Evolutionary conservation across 495 filamentous ascomycete species (phyloP).

Genomic region (Darksidea phi): DNA sequence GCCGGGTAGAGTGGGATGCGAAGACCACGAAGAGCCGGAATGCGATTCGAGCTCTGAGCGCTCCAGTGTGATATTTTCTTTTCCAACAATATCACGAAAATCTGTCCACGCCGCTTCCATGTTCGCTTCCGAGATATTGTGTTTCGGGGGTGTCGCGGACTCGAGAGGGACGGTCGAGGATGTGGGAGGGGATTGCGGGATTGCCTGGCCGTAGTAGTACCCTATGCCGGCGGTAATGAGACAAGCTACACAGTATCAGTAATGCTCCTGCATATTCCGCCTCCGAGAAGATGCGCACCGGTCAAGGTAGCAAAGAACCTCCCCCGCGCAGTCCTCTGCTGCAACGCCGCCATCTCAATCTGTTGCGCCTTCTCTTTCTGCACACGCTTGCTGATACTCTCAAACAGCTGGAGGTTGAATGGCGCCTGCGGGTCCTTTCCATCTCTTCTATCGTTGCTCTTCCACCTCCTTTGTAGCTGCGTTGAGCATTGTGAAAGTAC

Average conservation of each 20-base stretch:
- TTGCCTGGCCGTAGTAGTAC: conserved; percentile 70
- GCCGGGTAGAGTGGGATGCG: conserved; percentile 54
- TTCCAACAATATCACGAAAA: conserved; percentile 78
- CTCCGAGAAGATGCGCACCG: conserved; percentile 47
- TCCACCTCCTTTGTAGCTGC: conserved; percentile 6
- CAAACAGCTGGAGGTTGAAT: conserved; percentile 85
- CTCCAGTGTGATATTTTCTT: conserved; percentile 78
- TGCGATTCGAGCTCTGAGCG: conserved; percentile 66
- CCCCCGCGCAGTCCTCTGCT: conserved; percentile 53
- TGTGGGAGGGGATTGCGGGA: conserved; percentile 47
- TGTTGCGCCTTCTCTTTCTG: conserved; percentile 71
- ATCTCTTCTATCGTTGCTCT: conserved; percentile 8
- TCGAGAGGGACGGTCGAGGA: conserved; percentile 65
- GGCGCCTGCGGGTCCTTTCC: conserved; percentile 41
- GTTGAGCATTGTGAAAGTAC: background rate
- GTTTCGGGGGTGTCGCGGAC: conserved; percentile 58
- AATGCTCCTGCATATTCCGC: background rate
- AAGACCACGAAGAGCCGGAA: conserved; percentile 85
- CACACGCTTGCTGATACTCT: conserved; percentile 75
- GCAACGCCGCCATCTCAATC: conserved; percentile 59
- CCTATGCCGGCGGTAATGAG: conserved; percentile 59
- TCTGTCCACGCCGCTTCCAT: conserved; percentile 94
- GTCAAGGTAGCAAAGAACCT: conserved; percentile 63
- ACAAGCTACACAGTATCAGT: conserved; percentile 46
- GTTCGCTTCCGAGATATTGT: conserved; percentile 70